Evolutionary conservation across 352 stramenopile genomes (phyloP).

Genomic region (Globisporangium takayamanum): DNA sequence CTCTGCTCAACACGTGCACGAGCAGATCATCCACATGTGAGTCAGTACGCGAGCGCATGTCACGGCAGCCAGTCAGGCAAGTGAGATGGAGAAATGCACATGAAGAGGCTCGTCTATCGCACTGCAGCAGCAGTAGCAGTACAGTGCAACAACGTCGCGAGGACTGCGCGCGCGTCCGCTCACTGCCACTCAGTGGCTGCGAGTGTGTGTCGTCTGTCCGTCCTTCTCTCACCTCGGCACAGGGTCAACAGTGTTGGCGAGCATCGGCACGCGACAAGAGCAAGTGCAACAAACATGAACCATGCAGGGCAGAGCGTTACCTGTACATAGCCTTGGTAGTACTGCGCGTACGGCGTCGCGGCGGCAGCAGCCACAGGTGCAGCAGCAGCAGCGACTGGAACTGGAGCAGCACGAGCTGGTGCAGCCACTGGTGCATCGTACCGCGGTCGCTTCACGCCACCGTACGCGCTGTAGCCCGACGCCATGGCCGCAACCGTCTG

Average conservation of each 20-base stretch:
- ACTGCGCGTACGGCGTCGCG: slow-evolving; percentile 30
- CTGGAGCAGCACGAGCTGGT: slow-evolving; percentile 8
- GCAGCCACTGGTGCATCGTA: slow-evolving; percentile 28
- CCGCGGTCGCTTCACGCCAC: slow-evolving; percentile 50
- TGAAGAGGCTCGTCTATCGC: slow-evolving; percentile 7
- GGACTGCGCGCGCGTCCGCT: no score
- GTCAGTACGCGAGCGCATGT: not conserved
- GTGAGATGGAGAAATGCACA: slow-evolving; percentile 4
- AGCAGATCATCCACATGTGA: not conserved
- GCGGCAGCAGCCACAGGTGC: slow-evolving; percentile 18
- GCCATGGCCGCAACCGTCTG: slow-evolving; percentile 12
- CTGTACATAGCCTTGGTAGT: slow-evolving; percentile 72
- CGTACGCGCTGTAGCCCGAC: slow-evolving; percentile 19
- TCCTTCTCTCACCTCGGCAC: slow-evolving; percentile 3
- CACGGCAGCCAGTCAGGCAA: not conserved
- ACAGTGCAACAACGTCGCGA: no score
- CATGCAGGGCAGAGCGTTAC: slow-evolving; percentile 33
- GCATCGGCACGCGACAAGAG: not conserved
- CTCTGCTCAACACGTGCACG: slow-evolving; percentile 21
- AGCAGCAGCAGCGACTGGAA: slow-evolving; percentile 12
- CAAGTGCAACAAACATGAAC: slow-evolving; percentile 4
- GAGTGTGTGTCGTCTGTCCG: not conserved
- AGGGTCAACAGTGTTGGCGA: slow-evolving; percentile 12
- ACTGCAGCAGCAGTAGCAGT: no score
- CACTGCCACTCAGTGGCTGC: not conserved